Base-by-base conservation (phyloP, 1,139 yeast genomes). In the Pichia norvegensis region DNA sequence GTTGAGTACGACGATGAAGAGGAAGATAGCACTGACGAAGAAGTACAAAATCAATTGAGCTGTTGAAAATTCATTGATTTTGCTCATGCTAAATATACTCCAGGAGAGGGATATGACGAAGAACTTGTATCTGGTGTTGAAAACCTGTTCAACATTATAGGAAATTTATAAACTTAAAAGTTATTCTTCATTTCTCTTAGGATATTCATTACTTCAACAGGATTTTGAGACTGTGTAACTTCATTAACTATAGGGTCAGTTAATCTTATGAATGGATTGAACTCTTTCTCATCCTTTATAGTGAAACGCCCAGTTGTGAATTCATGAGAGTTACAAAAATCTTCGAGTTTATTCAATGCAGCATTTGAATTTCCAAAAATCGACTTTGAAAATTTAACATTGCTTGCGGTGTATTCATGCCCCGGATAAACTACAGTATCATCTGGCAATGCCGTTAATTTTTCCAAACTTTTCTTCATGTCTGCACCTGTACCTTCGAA, bases 201-300 rank as follows among this genome's bases (percentile, higher is more conserved):
- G 46, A 58, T 62, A 36, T 64, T 67, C 76, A 76, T 74, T n/a
- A 73, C 67, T 11, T 63, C 69, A 33, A 50, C 48, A 1, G 68
- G 62, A 22, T 64, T 65, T 2, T 58, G 52, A 33, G 57, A 57
- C 0, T 74, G 74, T 0, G 79, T 73, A 22, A 67, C 67, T 33
- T 58, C 52, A 33, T 62, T 49, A 3, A 77, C 73, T 33, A 62
- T 67, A 0, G 76, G 73, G 54, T 77, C 81, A 17, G 50, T 60
- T 20, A 86, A 69, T 60, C 85, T 77, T 92, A 90, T 82, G 66
- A 94, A 92, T 31, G 98, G 98, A 62, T 92, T 92, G 67, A 79
- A 84, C 45, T 70, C 64, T 55, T 80, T 70, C 64, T 92, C 99
- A 59, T 92, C 95, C 8, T 76, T 79, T 54, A 94, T 76, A 4